These are phyloP conservation scores for Fusarium zealandicum DNA, from an alignment of 2,329 filamentous ascomycete species.

Conservation along the genomic window DNA sequence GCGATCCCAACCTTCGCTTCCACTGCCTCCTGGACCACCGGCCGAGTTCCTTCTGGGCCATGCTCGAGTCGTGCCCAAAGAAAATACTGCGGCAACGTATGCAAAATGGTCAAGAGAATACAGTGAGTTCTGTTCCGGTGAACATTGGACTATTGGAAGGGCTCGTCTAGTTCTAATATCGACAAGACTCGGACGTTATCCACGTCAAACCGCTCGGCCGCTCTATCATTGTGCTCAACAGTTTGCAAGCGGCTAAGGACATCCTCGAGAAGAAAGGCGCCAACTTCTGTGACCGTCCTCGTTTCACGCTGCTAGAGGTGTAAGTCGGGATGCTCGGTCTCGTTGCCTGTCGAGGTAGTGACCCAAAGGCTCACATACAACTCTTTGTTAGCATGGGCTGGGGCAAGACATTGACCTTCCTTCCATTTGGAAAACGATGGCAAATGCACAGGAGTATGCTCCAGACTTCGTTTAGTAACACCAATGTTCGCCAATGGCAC, in stretches of 20 bases:
- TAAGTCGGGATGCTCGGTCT: conserved; percentile 20
- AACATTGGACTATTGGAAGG: not conserved
- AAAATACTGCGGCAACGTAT: conserved; percentile 40
- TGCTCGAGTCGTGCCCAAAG: conserved; percentile 39
- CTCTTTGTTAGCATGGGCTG: conserved; percentile 50
- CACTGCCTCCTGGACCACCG: conserved; percentile 41
- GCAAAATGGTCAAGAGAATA: conserved; percentile 41
- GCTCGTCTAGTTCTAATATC: not conserved
- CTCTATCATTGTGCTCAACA: conserved; percentile 43
- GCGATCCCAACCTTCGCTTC: conserved; percentile 14
- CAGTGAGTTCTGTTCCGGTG: conserved; percentile 21
- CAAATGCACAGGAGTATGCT: conserved; percentile 53
- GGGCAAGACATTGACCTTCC: conserved; percentile 55
- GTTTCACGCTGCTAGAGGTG: conserved; percentile 51
- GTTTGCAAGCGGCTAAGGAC: conserved; percentile 47
- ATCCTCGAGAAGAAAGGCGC: conserved; percentile 53
- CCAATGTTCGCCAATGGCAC: conserved; percentile 43
- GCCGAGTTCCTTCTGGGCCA: conserved; percentile 42
- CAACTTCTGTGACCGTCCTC: conserved; percentile 54
- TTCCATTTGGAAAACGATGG: conserved; percentile 52
- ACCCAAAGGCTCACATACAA: not conserved
- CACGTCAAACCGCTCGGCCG: conserved; percentile 43
- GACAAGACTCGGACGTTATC: conserved; percentile 44
- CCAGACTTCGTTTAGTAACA: conserved; percentile 52
- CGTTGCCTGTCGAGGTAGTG: not conserved